Percentiles rank a stretch among this genome's conserved stretches.
Conservation (phyloP, 106 monocot genomes). For the Gastrodia elata region DNA sequence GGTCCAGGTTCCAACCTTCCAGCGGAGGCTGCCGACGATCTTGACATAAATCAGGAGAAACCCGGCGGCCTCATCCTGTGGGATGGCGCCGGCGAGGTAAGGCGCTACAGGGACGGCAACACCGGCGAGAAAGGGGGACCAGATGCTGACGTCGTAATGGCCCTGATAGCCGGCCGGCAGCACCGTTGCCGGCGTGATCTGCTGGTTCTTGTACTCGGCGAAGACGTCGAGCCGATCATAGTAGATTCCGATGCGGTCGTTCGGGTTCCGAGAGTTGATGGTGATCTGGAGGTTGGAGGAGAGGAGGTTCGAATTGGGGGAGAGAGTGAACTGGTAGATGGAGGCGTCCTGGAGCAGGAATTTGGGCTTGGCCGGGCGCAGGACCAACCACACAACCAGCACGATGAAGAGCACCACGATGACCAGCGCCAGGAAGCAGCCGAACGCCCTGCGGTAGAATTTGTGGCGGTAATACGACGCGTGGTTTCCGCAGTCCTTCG, state of each 20-base stretch:
- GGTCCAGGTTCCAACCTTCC: conserved; percentile 41
- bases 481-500: conserved; percentile 14
- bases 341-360: conserved; percentile 44
- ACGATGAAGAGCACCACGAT: conserved; percentile 38
- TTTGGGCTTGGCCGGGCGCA: conserved; percentile 53
- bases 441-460: conserved; percentile 15
- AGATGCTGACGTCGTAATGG: conserved; percentile 19
- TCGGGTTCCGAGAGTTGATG: conserved; percentile 49
- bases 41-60: conserved; percentile 20
- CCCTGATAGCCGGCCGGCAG: conserved; percentile 25
- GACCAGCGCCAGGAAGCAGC: conserved; percentile 18
- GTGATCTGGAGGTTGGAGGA: conserved; percentile 25
- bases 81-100: conserved; percentile 12
- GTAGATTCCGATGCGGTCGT: conserved; percentile 41
- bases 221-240: conserved; percentile 45
- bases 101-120: conserved; percentile 15
- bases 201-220: conserved; percentile 47
- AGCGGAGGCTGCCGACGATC: conserved; percentile 23
- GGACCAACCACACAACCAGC: conserved; percentile 51
- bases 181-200: conserved; percentile 25
- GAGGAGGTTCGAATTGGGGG: conserved; percentile 16
- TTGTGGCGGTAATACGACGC: conserved; percentile 7
- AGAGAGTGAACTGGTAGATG: conserved; percentile 29
- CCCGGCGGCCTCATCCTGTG: conserved; percentile 27
- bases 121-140: conserved; percentile 27